Evolutionary conservation across 2,329 filamentous ascomycete genomes (phyloP).

Genomic region (Aspergillus transmontanensis): DNA sequence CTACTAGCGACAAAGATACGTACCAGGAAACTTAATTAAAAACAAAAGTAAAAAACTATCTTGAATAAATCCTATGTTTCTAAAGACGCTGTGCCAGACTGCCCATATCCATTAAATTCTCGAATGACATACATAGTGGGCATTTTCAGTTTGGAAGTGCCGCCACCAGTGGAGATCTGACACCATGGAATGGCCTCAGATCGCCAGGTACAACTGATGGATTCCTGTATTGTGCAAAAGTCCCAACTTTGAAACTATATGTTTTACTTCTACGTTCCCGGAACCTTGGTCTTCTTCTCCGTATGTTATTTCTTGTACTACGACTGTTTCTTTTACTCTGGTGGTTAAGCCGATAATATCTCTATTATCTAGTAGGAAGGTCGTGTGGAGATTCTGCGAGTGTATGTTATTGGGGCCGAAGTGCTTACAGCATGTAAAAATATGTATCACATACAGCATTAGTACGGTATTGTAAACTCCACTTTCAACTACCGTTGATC

Average conservation of each 20-base stretch:
- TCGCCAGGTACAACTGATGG: constrained; percentile 11
- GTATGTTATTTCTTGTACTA: neutral
- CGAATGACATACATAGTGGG: neutral
- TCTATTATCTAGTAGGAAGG: neutral
- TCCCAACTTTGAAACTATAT: neutral
- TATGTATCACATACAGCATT: neutral
- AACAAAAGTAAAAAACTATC: neutral
- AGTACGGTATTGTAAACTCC: constrained; percentile 8
- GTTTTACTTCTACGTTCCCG: constrained; percentile 1
- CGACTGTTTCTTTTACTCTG: neutral
- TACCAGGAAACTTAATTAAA: neutral
- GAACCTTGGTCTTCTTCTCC: neutral
- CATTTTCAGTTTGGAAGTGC: constrained; percentile 5
- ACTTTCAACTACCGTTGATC: constrained; percentile 11
- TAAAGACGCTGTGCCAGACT: neutral
- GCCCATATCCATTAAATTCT: neutral
- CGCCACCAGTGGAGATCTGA: constrained; percentile 8
- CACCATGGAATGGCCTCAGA: constrained; percentile 3
- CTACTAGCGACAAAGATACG: neutral
- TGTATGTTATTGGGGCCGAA: neutral
- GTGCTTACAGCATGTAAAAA: neutral
- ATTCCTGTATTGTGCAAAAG: neutral
- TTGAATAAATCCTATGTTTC: neutral
- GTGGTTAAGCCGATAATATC: too few species aligned
- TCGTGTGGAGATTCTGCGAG: neutral